These are phyloP conservation scores for Boletus vermiculosoides DNA, from an alignment of 768 basidiomycete genomes.

Conservation along the genomic window DNA sequence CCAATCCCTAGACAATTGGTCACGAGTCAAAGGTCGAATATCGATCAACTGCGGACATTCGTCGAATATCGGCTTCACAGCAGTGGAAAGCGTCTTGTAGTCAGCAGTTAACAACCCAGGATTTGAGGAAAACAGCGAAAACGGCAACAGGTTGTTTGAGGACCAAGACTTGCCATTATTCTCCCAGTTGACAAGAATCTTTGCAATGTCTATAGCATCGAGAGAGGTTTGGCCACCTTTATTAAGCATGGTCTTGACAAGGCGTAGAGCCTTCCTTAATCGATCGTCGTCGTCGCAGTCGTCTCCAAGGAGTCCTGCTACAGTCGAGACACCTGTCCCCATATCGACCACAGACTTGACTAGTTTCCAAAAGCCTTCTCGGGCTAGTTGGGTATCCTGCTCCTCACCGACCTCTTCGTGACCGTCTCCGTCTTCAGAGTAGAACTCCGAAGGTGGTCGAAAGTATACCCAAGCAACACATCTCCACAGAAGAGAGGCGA, in stretches of 20 bases:
- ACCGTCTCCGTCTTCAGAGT: constrained; percentile 26
- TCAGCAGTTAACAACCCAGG: constrained; percentile 58
- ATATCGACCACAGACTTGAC: constrained; percentile 54
- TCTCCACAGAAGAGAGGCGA: constrained; percentile 67
- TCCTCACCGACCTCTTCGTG: constrained; percentile 16
- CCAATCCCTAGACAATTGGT: constrained; percentile 55
- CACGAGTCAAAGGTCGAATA: constrained; percentile 53
- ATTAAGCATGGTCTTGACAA: constrained; percentile 57
- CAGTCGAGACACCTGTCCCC: constrained; percentile 54
- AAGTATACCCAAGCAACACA: constrained; percentile 64
- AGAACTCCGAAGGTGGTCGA: constrained; percentile 42
- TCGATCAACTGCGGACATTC: constrained; percentile 53
- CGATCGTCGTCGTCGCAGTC: constrained; percentile 39
- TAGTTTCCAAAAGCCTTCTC: constrained; percentile 46
- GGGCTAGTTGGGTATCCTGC: constrained; percentile 28
- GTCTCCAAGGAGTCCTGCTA: constrained; percentile 53
- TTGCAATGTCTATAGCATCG: constrained; percentile 55
- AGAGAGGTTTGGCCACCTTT: constrained; percentile 50
- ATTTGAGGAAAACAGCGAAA: constrained; percentile 52
- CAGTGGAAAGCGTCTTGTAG: constrained; percentile 43
- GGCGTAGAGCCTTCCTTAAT: constrained; percentile 45
- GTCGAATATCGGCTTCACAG: constrained; percentile 53
- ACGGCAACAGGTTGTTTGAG: constrained; percentile 47
- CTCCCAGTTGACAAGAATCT: constrained; percentile 39
- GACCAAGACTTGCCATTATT: constrained; percentile 42